phyloP scores from a whole-genome alignment of 2,329 filamentous ascomycete genomes.

The Escovopsis sp. region DNA sequence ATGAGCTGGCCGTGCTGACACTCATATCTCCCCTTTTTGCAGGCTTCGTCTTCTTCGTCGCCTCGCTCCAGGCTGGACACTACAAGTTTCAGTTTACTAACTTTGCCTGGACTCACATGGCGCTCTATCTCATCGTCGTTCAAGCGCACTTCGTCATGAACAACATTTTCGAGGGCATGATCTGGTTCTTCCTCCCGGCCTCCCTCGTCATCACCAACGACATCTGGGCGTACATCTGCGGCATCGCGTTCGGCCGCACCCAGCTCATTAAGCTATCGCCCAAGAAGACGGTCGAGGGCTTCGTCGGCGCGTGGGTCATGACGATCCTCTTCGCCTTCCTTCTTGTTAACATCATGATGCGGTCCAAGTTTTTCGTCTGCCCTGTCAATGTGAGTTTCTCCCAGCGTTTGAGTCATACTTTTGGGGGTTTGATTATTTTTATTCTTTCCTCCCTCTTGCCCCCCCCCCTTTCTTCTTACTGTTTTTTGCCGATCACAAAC shows the following conservation, averaged over 20 bases:
- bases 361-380: conserved; percentile 95
- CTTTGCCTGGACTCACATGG: conserved; percentile 99
- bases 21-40: conserved; percentile 8
- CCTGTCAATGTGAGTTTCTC: conserved; percentile 58
- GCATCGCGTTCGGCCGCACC: conserved; percentile 89
- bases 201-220: conserved; percentile 96
- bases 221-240: conserved; percentile 95
- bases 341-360: conserved; percentile 71
- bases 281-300: conserved; percentile 98
- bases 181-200: conserved; percentile 97
- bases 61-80: conserved; percentile 83
- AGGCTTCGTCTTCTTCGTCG: conserved; percentile 98
- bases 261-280: conserved; percentile 96
- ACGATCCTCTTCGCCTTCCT: conserved; percentile 74
- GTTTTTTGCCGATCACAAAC: no score
- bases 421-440: no score
- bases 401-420: no score
- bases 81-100: conserved; percentile 99
- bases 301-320: conserved; percentile 91
- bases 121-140: conserved; percentile 90
- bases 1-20: neutral
- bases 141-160: conserved; percentile 99
- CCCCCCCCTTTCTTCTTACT: neutral
- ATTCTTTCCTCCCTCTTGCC: neutral
- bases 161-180: conserved; percentile 98